A percentile compares a stretch with the other conserved stretches of the same genome.
These are phyloP conservation scores for Oryza glumipatula DNA, from an alignment of 176 grass and related monocot species.

Conservation along the genomic window DNA sequence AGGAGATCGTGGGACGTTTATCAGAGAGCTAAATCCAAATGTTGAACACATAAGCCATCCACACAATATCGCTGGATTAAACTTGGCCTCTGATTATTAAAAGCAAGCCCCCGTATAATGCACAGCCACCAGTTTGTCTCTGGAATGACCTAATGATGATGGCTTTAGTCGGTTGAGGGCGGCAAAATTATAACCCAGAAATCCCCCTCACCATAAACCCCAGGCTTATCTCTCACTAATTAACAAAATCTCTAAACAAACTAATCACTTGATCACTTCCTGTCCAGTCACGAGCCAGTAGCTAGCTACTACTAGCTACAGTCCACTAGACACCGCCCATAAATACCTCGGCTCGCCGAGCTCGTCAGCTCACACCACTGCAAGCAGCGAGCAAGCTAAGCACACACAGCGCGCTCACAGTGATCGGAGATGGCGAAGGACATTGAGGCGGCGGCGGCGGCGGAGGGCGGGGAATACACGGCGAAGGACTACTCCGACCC, in stretches of 20 bases:
- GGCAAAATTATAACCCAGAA: slow-evolving; percentile 62
- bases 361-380: slow-evolving; percentile 42
- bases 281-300: slow-evolving; percentile 42
- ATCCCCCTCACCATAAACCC: slow-evolving; percentile 19
- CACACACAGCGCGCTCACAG: background rate
- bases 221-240: slow-evolving; percentile 38
- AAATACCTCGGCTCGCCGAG: slow-evolving; percentile 52
- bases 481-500: slow-evolving; percentile 87
- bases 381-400: background rate
- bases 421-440: slow-evolving; percentile 58
- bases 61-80: slow-evolving; percentile 20
- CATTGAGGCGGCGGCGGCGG: slow-evolving; percentile 50
- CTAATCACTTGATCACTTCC: slow-evolving; percentile 36
- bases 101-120: slow-evolving; percentile 31
- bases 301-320: background rate
- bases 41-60: background rate
- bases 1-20: too few relatives aligned
- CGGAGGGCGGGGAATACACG: slow-evolving; percentile 49
- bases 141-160: slow-evolving; percentile 51
- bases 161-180: slow-evolving; percentile 59
- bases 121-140: slow-evolving; percentile 41
- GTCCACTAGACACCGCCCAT: slow-evolving; percentile 32
- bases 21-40: background rate
- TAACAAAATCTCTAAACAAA: slow-evolving; percentile 45
- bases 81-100: slow-evolving; percentile 46